A percentile compares a stretch with the other conserved stretches of the same genome.
Conservation (phyloP, 306 rosid genomes). For the Chamaecrista fasciculata region DNA sequence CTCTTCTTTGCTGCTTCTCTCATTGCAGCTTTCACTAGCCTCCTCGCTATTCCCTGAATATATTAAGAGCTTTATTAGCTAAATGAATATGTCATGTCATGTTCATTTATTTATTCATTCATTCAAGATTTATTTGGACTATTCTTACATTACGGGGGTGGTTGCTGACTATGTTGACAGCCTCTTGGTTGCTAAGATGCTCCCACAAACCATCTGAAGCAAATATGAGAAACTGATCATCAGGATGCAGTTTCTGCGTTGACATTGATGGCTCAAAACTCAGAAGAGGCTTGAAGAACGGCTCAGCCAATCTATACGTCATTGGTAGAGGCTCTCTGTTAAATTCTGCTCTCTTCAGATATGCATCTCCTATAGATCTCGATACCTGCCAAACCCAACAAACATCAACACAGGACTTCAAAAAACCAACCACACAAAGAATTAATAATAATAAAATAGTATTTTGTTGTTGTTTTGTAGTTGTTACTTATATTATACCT, state of each 20-base stretch:
- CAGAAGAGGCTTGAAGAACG: conserved; percentile 75
- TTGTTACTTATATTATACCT: conserved; percentile 39
- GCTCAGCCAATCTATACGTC: conserved; percentile 62
- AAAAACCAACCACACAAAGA: no score
- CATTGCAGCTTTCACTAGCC: conserved; percentile 66
- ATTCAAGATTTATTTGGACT: no score
- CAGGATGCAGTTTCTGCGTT: conserved; percentile 57
- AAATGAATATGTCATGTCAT: no score
- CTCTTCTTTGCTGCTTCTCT: conserved; percentile 86
- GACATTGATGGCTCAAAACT: conserved; percentile 74
- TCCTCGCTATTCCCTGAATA: conserved; percentile 70
- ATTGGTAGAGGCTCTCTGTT: conserved; percentile 73
- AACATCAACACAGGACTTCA: no score
- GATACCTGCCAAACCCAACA: conserved; percentile 56
- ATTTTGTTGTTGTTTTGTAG: neutral
- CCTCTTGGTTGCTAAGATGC: conserved; percentile 83
- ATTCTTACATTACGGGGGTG: conserved; percentile 63
- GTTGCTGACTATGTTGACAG: conserved; percentile 67
- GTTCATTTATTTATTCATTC: no score
- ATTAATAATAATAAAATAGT: no score
- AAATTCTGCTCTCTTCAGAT: conserved; percentile 76
- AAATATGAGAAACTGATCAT: conserved; percentile 80
- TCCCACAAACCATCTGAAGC: conserved; percentile 99
- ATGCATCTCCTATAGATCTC: conserved; percentile 85
- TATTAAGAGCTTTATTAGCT: no score